Base-by-base conservation (phyloP, 2,329 filamentous ascomycete species). In the Trichoderma brevicompactum region DNA sequence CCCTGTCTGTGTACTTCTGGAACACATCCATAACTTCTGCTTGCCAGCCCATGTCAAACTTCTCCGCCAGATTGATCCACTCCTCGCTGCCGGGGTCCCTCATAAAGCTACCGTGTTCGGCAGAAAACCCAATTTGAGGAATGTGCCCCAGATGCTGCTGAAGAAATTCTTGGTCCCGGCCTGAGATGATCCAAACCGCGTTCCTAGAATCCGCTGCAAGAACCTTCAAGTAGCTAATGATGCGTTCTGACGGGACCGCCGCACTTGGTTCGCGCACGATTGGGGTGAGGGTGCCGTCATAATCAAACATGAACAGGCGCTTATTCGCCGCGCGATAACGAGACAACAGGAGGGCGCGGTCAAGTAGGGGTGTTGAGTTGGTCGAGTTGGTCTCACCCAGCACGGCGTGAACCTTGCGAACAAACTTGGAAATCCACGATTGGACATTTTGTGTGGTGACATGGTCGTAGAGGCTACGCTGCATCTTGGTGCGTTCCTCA, bases 301-400 rank as follows among this genome's bases (percentile, higher is more conserved):
- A 99, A 79, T 99, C 95, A 75, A 98, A 97, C 92, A 99, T 94
- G 81, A 98, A 97, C 3, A 99, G 83, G 10, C 95, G 88, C 78
- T 91, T 92, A 68, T 85, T 85, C 3, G 92, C 88, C 44, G 85
- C 81, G 67, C 88, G 87, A 77, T 97, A 98, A 67, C 89, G 89
- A 63, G 84, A 80, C 43, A 96, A 81, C 69, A 97, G 79, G 68
- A 87, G 83, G 3, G 87, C 83, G 41, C 89, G 88, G 74, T 98
- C 93, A 19, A 98, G 86, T 1, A 90, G 84, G 0, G 94, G 94
- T 1, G 94, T 98, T 3, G 89, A 87, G 65, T 90, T 86, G 10
- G 88, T 86, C 67, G 90, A 88, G 69, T 90, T 89, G 72, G 90
- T 90, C 15, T 90, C 91, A 23, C 89, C 89, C 28, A 97, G 82